Evolutionary conservation across 1,284 basidiomycete genomes (phyloP), one percentile per base, ranked within the genome.

Genomic region (Apiotrichum laibachii): DNA sequence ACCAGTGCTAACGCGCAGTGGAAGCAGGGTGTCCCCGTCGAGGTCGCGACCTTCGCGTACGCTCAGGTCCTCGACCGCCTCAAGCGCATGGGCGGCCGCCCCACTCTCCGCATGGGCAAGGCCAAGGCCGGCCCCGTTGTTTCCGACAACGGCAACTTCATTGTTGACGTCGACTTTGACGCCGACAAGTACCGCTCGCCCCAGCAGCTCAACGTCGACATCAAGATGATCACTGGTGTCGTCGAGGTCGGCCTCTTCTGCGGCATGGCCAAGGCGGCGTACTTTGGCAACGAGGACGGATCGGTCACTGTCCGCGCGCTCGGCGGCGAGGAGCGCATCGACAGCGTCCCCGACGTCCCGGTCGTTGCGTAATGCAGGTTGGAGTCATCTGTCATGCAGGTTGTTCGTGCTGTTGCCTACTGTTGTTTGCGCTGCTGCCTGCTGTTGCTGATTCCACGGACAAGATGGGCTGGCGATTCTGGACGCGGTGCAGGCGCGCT

Each of bases 181-280:
- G 84, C 86, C 47, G 75, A 82, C 70, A 87, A 93, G 85, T 31
- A 31, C 26, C 74, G 80, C 65, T 81, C 89, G 49, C 90, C 92
- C 1, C 81, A 81, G 55, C 81, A 91, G 88, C 81, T 92, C 40
- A 79, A 91, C 77, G 77, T 78, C 12, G 80, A 82, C 61, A 87
- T 93, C 72, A 94, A 92, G 81, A 85, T 94, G 83, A 81, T 96
- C 55, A 98, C 95, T 1, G 95, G 96, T 58, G 92, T 99, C 13
- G 89, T 98, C 35, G 95, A 99, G 77, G 96, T 98, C 37, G 96
- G 96, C 0, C 79, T 99, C 22, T 99, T 99, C 82, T 93, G 90
- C 73, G 82, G 86, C 56, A 88, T 98, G 84, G 92, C 89, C n/a
- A 85, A 88, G 75, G 92, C 92, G 0, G 94, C 94, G 12, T 99